Conservation (phyloP, 345 rosid genomes). For the Diplotaxis tenuifolia region DNA sequence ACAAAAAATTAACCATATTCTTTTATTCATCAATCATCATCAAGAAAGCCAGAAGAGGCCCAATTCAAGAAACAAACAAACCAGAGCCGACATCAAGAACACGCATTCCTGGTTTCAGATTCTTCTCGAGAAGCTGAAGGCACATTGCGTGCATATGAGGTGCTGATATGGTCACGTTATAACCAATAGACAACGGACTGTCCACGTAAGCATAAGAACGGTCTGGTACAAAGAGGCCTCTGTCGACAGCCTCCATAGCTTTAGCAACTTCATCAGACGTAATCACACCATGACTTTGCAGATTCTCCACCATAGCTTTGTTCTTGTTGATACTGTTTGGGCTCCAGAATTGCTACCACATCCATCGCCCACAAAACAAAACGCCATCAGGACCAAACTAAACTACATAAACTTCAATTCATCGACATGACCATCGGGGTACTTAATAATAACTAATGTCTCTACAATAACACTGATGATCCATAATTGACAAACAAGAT, state of each 20-base stretch:
- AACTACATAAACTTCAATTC: not conserved
- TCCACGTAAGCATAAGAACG: conserved; percentile 72
- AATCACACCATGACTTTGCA: conserved; percentile 59
- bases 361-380: too few relatives aligned
- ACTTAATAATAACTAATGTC: not conserved
- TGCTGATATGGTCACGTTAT: conserved; percentile 93
- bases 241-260: conserved; percentile 86
- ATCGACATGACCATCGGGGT: not conserved
- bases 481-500: not conserved
- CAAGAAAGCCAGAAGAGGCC: not conserved
- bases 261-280: conserved; percentile 61
- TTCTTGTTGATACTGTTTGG: conserved; percentile 59
- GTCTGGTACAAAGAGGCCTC: conserved; percentile 76
- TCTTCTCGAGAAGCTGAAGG: conserved; percentile 72
- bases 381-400: not conserved
- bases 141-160: conserved; percentile 99
- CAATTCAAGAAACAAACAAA: conserved; percentile 31
- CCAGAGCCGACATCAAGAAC: conserved; percentile 98
- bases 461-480: not conserved
- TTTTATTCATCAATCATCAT: too few relatives aligned
- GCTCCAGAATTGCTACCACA: conserved; percentile 54
- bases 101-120: conserved; percentile 89
- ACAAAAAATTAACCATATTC: not conserved
- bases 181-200: conserved; percentile 86
- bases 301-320: conserved; percentile 71